Percentiles rank a stretch among this genome's conserved stretches.
Conservation (phyloP, 805 yeast genomes). For the Candida lessepsii region DNA sequence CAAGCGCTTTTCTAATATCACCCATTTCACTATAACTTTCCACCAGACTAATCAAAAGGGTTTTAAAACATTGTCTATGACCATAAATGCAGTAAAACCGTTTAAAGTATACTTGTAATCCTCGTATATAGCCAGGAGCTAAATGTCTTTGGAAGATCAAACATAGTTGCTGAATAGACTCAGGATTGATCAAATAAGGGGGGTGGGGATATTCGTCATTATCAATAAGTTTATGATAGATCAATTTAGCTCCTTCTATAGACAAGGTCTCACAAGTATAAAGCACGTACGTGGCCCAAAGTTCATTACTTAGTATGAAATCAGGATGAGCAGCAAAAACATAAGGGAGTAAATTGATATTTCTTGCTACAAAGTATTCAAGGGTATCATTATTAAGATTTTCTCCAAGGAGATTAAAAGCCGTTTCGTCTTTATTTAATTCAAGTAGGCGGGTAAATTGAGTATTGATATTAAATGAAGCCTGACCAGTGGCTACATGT, state of each 20-base stretch:
- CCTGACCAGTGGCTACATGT: neutral
- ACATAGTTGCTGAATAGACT: conserved; percentile 24
- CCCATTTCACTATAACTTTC: conserved; percentile 29
- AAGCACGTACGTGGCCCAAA: conserved; percentile 32
- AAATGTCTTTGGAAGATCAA: conserved; percentile 27
- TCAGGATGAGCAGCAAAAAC: conserved; percentile 7
- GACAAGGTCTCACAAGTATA: conserved; percentile 21
- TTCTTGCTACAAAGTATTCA: conserved; percentile 11
- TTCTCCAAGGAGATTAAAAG: conserved; percentile 4
- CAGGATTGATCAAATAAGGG: conserved; percentile 35
- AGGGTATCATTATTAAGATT: conserved; percentile 11
- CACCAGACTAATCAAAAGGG: conserved; percentile 26
- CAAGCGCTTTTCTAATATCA: conserved; percentile 14
- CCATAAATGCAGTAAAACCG: conserved; percentile 36
- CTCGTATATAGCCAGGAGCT: conserved; percentile 27
- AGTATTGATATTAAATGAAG: neutral
- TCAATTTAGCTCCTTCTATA: conserved; percentile 26
- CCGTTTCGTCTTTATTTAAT: conserved; percentile 1
- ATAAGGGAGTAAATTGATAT: conserved; percentile 6
- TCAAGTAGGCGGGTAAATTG: conserved; percentile 4
- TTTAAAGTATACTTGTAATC: conserved; percentile 34
- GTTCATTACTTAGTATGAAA: conserved; percentile 19
- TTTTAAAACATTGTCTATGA: conserved; percentile 27
- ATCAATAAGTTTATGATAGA: conserved; percentile 37
- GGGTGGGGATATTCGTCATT: conserved; percentile 13